These are phyloP conservation scores for Neurospora pannonica DNA, from an alignment of 495 filamentous ascomycete species.

Conservation along the genomic window DNA sequence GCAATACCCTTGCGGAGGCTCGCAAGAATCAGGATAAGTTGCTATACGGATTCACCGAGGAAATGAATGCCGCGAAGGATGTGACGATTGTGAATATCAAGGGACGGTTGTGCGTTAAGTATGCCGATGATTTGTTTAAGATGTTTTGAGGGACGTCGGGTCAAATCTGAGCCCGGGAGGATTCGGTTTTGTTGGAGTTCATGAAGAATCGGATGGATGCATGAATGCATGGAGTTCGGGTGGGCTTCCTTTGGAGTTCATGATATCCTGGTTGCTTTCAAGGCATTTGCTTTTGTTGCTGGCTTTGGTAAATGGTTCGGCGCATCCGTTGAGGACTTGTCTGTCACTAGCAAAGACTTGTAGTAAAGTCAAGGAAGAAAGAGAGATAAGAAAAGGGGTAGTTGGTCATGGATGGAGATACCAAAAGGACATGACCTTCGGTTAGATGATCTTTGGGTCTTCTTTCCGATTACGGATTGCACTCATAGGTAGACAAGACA, in stretches of 20 bases:
- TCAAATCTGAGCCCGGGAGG: no score
- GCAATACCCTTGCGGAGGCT: not conserved
- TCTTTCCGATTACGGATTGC: not conserved
- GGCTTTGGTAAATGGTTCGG: not conserved
- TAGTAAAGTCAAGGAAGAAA: not conserved
- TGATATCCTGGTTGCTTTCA: not conserved
- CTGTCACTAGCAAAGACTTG: no score
- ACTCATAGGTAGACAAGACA: not conserved
- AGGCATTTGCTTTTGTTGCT: not conserved
- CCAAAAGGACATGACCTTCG: not conserved
- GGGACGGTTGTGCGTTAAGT: constrained; percentile 14
- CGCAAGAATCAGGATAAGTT: constrained; percentile 14
- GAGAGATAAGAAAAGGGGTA: not conserved
- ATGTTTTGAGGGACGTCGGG: constrained; percentile 3
- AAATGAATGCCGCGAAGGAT: constrained; percentile 10
- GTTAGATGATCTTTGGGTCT: not conserved
- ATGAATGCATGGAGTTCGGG: not conserved
- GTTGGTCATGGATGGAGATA: not conserved
- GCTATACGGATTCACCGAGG: constrained; percentile 3
- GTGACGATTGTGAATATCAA: constrained; percentile 7
- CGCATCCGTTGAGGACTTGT: no score
- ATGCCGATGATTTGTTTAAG: constrained; percentile 18
- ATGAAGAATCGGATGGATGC: not conserved
- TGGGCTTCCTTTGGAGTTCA: not conserved
- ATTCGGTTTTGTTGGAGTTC: not conserved